These are phyloP conservation scores for Cordyceps fumosorosea DNA, from an alignment of 2,329 filamentous ascomycete genomes.

Conservation along the genomic window DNA sequence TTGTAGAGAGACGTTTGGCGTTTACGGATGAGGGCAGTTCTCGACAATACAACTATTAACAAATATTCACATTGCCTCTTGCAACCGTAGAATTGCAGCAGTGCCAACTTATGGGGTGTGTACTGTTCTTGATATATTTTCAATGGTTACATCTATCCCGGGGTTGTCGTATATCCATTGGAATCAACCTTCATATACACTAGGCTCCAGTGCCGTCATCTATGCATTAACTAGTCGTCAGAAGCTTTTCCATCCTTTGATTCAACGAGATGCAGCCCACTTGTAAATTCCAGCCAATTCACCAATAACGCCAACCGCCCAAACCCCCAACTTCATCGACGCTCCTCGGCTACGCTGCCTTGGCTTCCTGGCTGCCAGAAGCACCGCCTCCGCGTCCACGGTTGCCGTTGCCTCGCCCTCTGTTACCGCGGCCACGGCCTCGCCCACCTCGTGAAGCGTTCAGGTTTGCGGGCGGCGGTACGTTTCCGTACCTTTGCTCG, in stretches of 20 bases:
- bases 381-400: conserved; percentile 31
- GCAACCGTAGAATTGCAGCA: no score
- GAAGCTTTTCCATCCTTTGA: not conserved
- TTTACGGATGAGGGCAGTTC: not conserved
- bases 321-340: not conserved
- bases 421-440: conserved; percentile 34
- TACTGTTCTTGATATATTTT: not conserved
- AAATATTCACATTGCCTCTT: not conserved
- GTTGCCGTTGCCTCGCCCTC: conserved; percentile 29
- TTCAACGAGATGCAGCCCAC: not conserved
- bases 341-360: not conserved
- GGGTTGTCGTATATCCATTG: not conserved
- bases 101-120: not conserved
- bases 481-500: conserved; percentile 42
- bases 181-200: not conserved
- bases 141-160: not conserved
- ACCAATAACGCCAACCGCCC: not conserved
- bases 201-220: not conserved
- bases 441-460: conserved; percentile 38
- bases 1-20: not conserved
- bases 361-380: conserved; percentile 10
- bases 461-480: conserved; percentile 54
- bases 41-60: not conserved
- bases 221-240: not conserved
- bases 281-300: not conserved